A percentile compares a stretch with the other conserved stretches of the same genome.
phyloP scores from a whole-genome alignment of 176 grass and related monocot species.

The Cymbopogon citratus region DNA sequence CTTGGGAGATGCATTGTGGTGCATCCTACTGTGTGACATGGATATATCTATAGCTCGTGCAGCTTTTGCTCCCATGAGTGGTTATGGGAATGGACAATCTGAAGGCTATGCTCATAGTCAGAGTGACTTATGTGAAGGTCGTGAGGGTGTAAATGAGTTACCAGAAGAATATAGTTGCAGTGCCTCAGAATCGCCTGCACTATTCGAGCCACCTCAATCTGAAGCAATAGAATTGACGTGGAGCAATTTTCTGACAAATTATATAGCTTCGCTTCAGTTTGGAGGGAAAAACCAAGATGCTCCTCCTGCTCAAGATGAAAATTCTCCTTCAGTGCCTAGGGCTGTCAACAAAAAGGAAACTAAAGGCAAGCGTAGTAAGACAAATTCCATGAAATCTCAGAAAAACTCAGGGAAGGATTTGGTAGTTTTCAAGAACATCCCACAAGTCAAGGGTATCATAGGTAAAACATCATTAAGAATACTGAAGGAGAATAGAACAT shows the following conservation, averaged over 20 bases:
- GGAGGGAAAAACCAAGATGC: neutral
- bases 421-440: neutral
- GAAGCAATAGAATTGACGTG: conserved; percentile 6
- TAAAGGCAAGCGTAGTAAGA: conserved; percentile 10
- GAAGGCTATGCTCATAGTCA: neutral
- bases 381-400: conserved; percentile 5
- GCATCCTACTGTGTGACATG: conserved; percentile 35
- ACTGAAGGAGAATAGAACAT: conserved; percentile 22
- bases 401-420: neutral
- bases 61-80: neutral
- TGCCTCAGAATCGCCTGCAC: neutral
- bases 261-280: conserved; percentile 27
- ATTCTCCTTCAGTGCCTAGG: neutral
- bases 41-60: conserved; percentile 29
- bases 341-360: conserved; percentile 16
- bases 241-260: conserved; percentile 25
- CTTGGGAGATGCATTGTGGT: conserved; percentile 34
- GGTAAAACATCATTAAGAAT: neutral
- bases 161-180: conserved; percentile 18
- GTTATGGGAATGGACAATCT: conserved; percentile 19
- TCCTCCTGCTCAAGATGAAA: conserved; percentile 23
- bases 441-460: neutral
- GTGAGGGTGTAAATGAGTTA: neutral
- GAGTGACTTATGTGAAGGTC: neutral
- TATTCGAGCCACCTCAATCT: neutral